Evolutionary conservation across 1,139 yeast species (phyloP), one percentile per base, ranked within the genome.

Genomic region (Debaryomyces nepalensis): DNA sequence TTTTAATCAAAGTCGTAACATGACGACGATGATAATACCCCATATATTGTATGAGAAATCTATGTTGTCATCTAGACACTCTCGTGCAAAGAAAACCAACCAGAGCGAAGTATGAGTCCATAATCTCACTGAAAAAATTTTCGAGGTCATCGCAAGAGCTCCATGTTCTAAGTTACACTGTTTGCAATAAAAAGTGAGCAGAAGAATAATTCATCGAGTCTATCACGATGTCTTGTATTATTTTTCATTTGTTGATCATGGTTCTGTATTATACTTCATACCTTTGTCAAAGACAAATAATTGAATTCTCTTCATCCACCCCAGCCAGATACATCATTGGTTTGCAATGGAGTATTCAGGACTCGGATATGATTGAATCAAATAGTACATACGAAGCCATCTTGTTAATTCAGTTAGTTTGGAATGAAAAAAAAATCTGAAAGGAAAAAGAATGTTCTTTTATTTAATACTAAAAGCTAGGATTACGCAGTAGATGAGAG

Each of bases 1-100:
- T 33, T 40, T 51, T 34, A 19, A 24, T 34, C 30, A 24, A 23
- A 23, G 37, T 34, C 37, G 24, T 15, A 12, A 15, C 15, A 24
- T 34, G 24, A 16, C 24, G 37, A 34, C 37, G 18, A 18, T 24
- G 20, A 33, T 30, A 34, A 15, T 9, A 34, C 37, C 30, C 18
- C 37, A 34, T 34, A 24, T 21, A 7, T 4, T 4, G 29, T 24
- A 24, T 16, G 31, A 34, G 37, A 24, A 5, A 10, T 22, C 29
- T 15, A n/a, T 16, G 11, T 34, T 26, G 31, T 30, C 16, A 24
- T 34, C 30, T 16, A 21, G 12, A 19, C 10, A 11, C 23, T 19
- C 9, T 20, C 15, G 19, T 16, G 8, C n/a, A 16, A 16, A 24
- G 27, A 33, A 24, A 10, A 24, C 16, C 37, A 34, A 34, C 37